Percentiles rank a stretch among this genome's conserved stretches.
Evolutionary conservation across 345 rosid species (phyloP).

Genomic region (Lepidium africanum): DNA sequence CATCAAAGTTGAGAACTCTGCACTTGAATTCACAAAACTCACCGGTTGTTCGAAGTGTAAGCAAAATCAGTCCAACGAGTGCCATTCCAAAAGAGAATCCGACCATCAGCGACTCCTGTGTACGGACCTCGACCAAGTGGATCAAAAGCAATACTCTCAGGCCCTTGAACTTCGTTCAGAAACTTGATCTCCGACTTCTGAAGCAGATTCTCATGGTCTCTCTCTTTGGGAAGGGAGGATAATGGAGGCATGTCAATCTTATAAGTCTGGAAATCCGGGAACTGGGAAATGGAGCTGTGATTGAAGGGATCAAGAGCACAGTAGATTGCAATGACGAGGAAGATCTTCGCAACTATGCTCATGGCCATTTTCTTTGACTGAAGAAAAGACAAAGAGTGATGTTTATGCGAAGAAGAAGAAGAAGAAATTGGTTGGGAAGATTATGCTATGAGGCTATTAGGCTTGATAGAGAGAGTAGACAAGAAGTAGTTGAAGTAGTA

Average conservation of each 20-base stretch:
- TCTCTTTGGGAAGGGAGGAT: conserved; percentile 47
- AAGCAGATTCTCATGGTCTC: conserved; percentile 48
- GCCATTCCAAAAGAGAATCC: conserved; percentile 26
- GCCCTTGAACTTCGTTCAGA: conserved; percentile 51
- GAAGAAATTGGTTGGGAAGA: neutral
- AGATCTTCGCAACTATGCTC: conserved; percentile 13
- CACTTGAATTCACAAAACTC: neutral
- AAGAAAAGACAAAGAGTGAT: neutral
- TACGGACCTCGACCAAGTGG: conserved; percentile 28
- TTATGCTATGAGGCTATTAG: neutral
- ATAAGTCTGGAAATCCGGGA: conserved; percentile 51
- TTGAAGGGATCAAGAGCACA: conserved; percentile 78
- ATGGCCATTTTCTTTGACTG: neutral
- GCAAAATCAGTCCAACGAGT: conserved; percentile 25
- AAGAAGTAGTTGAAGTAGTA: neutral
- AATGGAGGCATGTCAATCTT: conserved; percentile 49
- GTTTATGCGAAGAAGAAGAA: neutral
- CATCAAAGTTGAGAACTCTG: neutral
- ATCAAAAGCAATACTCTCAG: conserved; percentile 32
- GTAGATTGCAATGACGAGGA: conserved; percentile 56
- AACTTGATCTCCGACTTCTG: conserved; percentile 68
- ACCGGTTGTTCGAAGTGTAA: conserved; percentile 22
- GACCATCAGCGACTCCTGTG: conserved; percentile 32
- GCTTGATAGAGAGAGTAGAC: neutral
- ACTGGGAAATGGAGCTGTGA: conserved; percentile 56